Base-by-base conservation (phyloP, 306 rosid genomes). In the Dalbergia oliveri region DNA sequence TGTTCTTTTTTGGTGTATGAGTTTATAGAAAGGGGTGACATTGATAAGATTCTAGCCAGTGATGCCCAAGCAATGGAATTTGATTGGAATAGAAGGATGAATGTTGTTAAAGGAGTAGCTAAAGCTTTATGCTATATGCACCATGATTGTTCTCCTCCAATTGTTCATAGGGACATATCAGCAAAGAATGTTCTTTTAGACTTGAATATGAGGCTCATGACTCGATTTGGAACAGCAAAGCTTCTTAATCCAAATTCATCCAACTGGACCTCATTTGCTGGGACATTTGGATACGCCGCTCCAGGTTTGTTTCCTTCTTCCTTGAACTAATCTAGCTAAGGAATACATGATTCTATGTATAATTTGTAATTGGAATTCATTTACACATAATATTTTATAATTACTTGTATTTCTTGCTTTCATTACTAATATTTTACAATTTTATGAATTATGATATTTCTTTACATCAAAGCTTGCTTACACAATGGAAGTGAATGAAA, bases 41-140 rank as follows among this genome's bases (percentile, higher is more conserved):
- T 79, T 18, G 45, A 66, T 1, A 66, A 23, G 68, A 72, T 79
- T 57, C 41, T 83, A 5, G 18, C 37, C 11, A 58, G 37, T 49
- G 80, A 72, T 15, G 56, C 56, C 12, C 43, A 21, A 49, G 80
- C 59, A 6, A 33, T 21, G 11, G 59, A 4, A 23, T 72, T 83
- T 37, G 33, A 83, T 16, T 78, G 79, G 86, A 47, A 13, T 4
- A 78, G 14, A 9, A 71, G 68, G 63, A 19, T 56, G 31, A 43
- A 71, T n/a, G n/a, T n/a, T n/a, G n/a, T n/a, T n/a, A n/a, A n/a
- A n/a, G n/a, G n/a, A n/a, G n/a, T n/a, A n/a, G 82, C 86, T 3
- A 77, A 43, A 70, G 86, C 86, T 31, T 63, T 82, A 9, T 62
- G 59, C 44, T 62, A 80, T 13, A 70, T 69, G 75, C 86, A 82